phyloP scores from a whole-genome alignment of 139 green algal genomes.

The Haematococcus sp. region DNA sequence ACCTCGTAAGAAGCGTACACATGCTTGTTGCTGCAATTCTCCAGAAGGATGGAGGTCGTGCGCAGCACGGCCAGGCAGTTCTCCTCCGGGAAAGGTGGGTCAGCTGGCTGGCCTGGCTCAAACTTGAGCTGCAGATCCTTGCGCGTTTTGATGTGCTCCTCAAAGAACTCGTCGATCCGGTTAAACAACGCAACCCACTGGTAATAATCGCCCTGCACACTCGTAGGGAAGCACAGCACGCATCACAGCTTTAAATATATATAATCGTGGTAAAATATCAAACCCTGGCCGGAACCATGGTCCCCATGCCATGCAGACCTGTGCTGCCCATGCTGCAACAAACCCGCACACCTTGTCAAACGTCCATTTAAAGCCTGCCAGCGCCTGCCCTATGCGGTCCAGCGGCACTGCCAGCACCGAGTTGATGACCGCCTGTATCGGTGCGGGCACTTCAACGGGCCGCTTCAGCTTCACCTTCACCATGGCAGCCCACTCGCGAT shows the following conservation, averaged over 20 bases:
- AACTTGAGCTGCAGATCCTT: slow-evolving; percentile 64
- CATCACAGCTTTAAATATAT: too few species aligned
- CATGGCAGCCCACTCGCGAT: neutral
- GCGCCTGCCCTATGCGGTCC: slow-evolving; percentile 30
- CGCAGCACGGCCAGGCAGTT: slow-evolving; percentile 66
- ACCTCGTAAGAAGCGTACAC: slow-evolving; percentile 89
- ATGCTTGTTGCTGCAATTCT: slow-evolving; percentile 92
- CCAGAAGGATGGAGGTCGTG: slow-evolving; percentile 72
- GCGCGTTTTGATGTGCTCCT: slow-evolving; percentile 54
- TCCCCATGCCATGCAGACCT: neutral
- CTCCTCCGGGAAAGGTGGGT: slow-evolving; percentile 56
- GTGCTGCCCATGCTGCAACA: neutral
- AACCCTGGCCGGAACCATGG: neutral
- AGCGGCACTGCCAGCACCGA: slow-evolving; percentile 34
- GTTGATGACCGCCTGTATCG: slow-evolving; percentile 56
- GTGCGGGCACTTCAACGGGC: slow-evolving; percentile 29
- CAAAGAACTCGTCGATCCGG: slow-evolving; percentile 80
- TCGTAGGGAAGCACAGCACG: neutral
- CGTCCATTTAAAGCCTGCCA: slow-evolving; percentile 72
- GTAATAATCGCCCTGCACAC: slow-evolving; percentile 82
- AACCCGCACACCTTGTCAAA: slow-evolving; percentile 68
- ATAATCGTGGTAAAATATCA: too few species aligned
- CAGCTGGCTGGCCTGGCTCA: neutral
- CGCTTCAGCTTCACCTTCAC: slow-evolving; percentile 22
- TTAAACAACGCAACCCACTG: slow-evolving; percentile 90